These are phyloP conservation scores for Phytophthora pini DNA, from an alignment of 352 stramenopile species.

Conservation along the genomic window DNA sequence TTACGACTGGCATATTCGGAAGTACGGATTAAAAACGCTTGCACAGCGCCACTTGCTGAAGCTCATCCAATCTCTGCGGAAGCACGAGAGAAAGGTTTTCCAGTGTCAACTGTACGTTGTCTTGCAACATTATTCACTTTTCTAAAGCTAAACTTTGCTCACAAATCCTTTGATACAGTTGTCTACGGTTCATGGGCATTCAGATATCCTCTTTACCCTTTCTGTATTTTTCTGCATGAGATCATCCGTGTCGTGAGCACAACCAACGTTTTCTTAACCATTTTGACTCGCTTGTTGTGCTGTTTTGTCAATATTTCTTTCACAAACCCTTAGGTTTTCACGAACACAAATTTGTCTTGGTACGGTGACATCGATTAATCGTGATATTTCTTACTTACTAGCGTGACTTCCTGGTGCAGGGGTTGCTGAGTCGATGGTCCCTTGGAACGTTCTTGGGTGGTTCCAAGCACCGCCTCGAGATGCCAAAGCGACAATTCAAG, in stretches of 20 bases:
- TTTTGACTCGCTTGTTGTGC: constrained; percentile 21
- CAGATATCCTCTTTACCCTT: constrained; percentile 48
- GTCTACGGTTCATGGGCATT: constrained; percentile 74
- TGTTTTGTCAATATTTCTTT: constrained; percentile 13
- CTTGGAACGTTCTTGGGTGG: constrained; percentile 57
- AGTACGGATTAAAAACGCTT: constrained; percentile 77
- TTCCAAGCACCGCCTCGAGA: constrained; percentile 62
- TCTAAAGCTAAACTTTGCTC: not conserved
- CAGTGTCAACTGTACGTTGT: constrained; percentile 66
- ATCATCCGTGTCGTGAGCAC: not conserved
- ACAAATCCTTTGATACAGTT: constrained; percentile 24
- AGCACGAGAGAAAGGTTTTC: constrained; percentile 70
- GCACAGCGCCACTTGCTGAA: constrained; percentile 81
- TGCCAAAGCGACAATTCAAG: constrained; percentile 66
- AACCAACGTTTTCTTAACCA: constrained; percentile 26
- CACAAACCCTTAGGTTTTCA: constrained; percentile 64
- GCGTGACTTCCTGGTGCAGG: constrained; percentile 16
- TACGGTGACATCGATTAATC: constrained; percentile 11
- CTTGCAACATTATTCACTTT: not conserved
- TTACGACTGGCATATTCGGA: constrained; percentile 86
- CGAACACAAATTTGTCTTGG: constrained; percentile 81
- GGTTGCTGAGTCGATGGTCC: constrained; percentile 70
- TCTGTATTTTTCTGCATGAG: constrained; percentile 5
- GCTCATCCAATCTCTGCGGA: constrained; percentile 80
- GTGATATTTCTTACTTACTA: not conserved